Conservation (phyloP, 805 yeast genomes). For the Pichia kluyveri region DNA sequence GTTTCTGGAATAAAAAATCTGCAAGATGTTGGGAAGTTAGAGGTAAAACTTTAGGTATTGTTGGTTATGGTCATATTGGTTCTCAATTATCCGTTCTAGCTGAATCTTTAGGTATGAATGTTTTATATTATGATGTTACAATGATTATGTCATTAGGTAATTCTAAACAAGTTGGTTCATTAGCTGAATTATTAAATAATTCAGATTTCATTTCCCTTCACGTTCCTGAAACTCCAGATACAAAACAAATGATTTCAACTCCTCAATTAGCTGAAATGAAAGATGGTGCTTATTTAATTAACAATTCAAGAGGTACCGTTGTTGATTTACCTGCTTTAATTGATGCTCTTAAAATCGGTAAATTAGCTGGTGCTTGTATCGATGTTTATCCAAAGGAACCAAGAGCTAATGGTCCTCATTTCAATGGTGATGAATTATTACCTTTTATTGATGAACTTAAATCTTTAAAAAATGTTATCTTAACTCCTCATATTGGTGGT, state of each 20-base stretch:
- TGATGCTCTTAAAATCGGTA: slow-evolving; percentile 85
- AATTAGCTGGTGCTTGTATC: slow-evolving; percentile 93
- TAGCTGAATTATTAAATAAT: slow-evolving; percentile 68
- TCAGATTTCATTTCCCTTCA: slow-evolving; percentile 90
- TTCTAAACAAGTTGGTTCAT: slow-evolving; percentile 82
- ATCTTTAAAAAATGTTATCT: slow-evolving; percentile 75
- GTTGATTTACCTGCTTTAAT: slow-evolving; percentile 92
- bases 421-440: slow-evolving; percentile 58
- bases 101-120: slow-evolving; percentile 96
- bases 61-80: slow-evolving; percentile 98
- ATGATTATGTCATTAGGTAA: slow-evolving; percentile 97
- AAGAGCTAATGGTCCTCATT: slow-evolving; percentile 86
- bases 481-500: slow-evolving; percentile 98
- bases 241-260: slow-evolving; percentile 79
- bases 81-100: slow-evolving; percentile 94
- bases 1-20: slow-evolving; percentile 95
- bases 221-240: slow-evolving; percentile 91
- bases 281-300: slow-evolving; percentile 87
- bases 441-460: slow-evolving; percentile 76
- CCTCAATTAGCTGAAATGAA: slow-evolving; percentile 95
- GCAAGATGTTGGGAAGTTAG: slow-evolving; percentile 98
- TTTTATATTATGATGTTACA: slow-evolving; percentile 80
- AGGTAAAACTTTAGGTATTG: slow-evolving; percentile 94
- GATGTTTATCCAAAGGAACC: slow-evolving; percentile 98
- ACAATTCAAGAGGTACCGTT: slow-evolving; percentile 97